Percentiles rank a stretch among this genome's conserved stretches.
phyloP scores from a whole-genome alignment of 768 basidiomycete species.

The Coprinellus micaceus region DNA sequence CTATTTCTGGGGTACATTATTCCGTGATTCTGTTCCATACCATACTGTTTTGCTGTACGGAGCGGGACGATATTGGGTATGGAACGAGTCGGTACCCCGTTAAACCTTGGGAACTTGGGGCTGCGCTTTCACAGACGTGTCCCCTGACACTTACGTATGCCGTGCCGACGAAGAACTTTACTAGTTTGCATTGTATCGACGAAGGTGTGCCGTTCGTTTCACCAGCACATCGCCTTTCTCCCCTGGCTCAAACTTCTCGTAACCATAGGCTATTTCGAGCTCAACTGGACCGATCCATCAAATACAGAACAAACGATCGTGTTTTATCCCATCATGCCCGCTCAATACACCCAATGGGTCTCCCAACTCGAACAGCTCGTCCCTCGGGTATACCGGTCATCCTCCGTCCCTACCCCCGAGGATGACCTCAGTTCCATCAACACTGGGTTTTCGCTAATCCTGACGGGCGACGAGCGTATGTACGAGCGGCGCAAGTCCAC shows the following conservation, averaged over 20 bases:
- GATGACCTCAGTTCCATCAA: constrained; percentile 13
- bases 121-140: constrained; percentile 25
- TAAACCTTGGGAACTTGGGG: constrained; percentile 36
- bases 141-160: constrained; percentile 28
- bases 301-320: constrained; percentile 16
- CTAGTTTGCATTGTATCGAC: constrained; percentile 26
- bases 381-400: constrained; percentile 21
- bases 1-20: constrained; percentile 17
- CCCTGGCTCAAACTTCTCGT: too few species aligned
- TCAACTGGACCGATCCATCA: constrained; percentile 28
- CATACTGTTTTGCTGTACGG: constrained; percentile 31
- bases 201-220: constrained; percentile 18
- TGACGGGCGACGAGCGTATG: constrained; percentile 13
- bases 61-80: constrained; percentile 15
- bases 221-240: too few species aligned
- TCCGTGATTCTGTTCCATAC: constrained; percentile 35
- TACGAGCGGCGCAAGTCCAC: constrained; percentile 7
- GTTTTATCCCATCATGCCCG: constrained; percentile 19
- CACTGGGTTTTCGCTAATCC: constrained; percentile 14
- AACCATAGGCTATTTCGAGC: constrained; percentile 27
- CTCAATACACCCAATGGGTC: constrained; percentile 30
- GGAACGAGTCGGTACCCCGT: constrained; percentile 27
- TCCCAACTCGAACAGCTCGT: constrained; percentile 25
- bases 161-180: constrained; percentile 26
- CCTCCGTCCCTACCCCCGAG: constrained; percentile 13